phyloP scores from a whole-genome alignment of 2,329 filamentous ascomycete genomes.

The Alternaria solani region DNA sequence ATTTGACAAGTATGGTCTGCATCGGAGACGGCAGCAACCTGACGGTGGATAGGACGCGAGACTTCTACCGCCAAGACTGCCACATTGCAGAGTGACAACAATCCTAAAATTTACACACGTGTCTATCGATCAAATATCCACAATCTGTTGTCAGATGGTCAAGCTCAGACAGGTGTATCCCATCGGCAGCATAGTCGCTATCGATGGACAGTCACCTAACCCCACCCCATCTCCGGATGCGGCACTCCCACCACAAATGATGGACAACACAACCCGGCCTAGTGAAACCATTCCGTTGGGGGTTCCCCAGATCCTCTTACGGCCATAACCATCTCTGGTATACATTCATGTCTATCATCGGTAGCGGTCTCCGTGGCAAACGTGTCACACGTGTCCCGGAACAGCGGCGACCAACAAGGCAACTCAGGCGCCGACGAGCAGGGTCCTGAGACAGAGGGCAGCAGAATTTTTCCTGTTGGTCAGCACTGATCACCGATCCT shows the following conservation, averaged over 20 bases:
- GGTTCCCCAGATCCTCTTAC: background rate
- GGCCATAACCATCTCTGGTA: background rate
- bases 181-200: background rate
- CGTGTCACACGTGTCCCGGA: background rate
- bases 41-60: background rate
- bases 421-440: background rate
- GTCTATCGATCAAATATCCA: background rate
- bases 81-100: background rate
- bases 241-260: background rate
- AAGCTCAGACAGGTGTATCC: background rate
- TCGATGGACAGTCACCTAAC: background rate
- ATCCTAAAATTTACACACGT: background rate
- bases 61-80: background rate
- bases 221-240: background rate
- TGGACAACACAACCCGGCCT: background rate
- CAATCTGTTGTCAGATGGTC: background rate
- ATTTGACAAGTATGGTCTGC: background rate
- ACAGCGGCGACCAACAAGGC: background rate
- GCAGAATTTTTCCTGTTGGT: background rate
- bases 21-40: background rate
- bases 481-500: background rate
- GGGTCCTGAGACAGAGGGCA: background rate
- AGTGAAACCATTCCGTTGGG: background rate
- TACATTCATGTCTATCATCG: background rate
- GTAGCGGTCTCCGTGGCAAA: background rate